Evolutionary conservation across 2,329 filamentous ascomycete genomes (phyloP).

Genomic region (Colletotrichum horii): DNA sequence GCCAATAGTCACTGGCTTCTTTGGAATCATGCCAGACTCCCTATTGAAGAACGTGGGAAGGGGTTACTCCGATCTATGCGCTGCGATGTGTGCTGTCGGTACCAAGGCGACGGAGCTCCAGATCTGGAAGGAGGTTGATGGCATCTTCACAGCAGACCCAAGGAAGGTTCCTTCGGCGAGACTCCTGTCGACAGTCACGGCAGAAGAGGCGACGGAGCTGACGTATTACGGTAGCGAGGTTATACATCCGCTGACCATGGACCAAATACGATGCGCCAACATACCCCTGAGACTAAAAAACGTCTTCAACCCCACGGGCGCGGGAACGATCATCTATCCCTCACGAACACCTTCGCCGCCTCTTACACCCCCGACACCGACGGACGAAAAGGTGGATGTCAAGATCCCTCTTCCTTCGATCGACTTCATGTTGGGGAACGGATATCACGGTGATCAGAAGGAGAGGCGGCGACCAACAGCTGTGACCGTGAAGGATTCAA

Average conservation of each 20-base stretch:
- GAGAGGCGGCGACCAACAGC: constrained; percentile 73
- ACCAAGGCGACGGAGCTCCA: constrained; percentile 85
- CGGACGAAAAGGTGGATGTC: constrained; percentile 42
- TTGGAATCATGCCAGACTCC: constrained; percentile 89
- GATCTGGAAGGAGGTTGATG: constrained; percentile 99
- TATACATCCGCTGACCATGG: constrained; percentile 98
- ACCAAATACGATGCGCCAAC: constrained; percentile 84
- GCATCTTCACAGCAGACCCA: constrained; percentile 85
- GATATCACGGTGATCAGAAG: not conserved
- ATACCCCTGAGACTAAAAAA: constrained; percentile 92
- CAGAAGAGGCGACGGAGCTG: constrained; percentile 92
- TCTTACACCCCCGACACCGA: constrained; percentile 59
- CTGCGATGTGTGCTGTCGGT: constrained; percentile 88
- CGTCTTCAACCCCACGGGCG: constrained; percentile 81
- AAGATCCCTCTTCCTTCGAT: constrained; percentile 44
- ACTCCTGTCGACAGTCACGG: constrained; percentile 84
- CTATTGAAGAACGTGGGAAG: constrained; percentile 86
- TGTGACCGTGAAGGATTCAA: constrained; percentile 96
- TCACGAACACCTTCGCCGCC: constrained; percentile 55
- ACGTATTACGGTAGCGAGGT: constrained; percentile 95
- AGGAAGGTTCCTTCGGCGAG: constrained; percentile 90
- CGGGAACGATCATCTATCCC: constrained; percentile 86
- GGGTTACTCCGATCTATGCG: constrained; percentile 96
- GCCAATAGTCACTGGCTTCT: constrained; percentile 91
- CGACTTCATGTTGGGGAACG: constrained; percentile 11